Evolutionary conservation across 768 basidiomycete species (phyloP).

Genomic region (Macrolepiota fuliginosa): DNA sequence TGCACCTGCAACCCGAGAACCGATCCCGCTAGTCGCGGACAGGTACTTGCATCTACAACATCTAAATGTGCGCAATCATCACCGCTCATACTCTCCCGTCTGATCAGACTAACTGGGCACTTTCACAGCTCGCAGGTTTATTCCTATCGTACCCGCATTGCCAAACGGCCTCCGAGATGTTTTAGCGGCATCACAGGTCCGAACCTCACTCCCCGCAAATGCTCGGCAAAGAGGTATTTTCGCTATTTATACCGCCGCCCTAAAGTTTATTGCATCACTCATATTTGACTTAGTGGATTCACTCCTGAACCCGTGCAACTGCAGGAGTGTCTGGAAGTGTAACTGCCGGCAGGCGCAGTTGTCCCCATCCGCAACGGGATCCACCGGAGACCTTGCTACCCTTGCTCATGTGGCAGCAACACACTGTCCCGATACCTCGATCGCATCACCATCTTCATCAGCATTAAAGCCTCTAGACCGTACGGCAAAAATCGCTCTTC

Average conservation of each 20-base stretch:
- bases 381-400: constrained; percentile 23
- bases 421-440: constrained; percentile 21
- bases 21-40: constrained; percentile 28
- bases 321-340: constrained; percentile 54
- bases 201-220: constrained; percentile 32
- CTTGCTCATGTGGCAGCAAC: constrained; percentile 39
- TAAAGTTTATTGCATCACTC: constrained; percentile 1
- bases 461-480: constrained; percentile 4
- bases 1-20: constrained; percentile 61
- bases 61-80: constrained; percentile 36
- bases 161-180: constrained; percentile 73
- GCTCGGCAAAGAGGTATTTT: constrained; percentile 48
- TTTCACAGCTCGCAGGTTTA: constrained; percentile 56
- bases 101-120: constrained; percentile 4
- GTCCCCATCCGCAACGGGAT: constrained; percentile 11
- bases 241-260: background rate
- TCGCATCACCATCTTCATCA: constrained; percentile 16
- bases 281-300: constrained; percentile 45
- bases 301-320: constrained; percentile 63
- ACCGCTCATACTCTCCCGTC: background rate
- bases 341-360: constrained; percentile 34
- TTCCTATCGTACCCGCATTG: constrained; percentile 67
- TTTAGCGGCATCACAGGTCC: constrained; percentile 27
- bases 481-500: constrained; percentile 13
- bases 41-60: constrained; percentile 31